Base-by-base conservation (phyloP, 2,329 filamentous ascomycete species). In the Epichloe sp. region DNA sequence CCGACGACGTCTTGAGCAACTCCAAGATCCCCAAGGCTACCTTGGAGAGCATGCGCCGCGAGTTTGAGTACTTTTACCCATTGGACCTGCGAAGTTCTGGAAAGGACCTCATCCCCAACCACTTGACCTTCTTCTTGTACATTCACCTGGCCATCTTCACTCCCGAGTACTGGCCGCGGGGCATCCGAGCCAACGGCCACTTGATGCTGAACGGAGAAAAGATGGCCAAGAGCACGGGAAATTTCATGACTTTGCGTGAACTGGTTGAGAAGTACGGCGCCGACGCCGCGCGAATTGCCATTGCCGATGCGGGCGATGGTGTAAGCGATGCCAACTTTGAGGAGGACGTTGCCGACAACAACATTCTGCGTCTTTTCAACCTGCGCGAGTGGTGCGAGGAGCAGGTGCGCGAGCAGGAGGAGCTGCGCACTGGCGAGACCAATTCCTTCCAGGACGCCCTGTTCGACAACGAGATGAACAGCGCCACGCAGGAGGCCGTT, bases 321-420 rank as follows among this genome's bases (percentile, higher is more conserved):
- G 89, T 96, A 55, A 85, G 88, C 56, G 93, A 98, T 68, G 90
- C 91, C 60, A 98, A 98, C 74, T 95, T 98, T 58, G 93, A 96
- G 63, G 93, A 98, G 72, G 81, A 85, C 51, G 89, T 96, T 40
- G 93, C 93, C 41, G 93, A 97, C 69, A 87, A 84, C 65, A 90
- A 83, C 63, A 94, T 96, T 61, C 76, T 97, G 55, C 83, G 89
- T 62, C 78, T 97, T 49, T 90, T 82, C 65, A 80, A 75, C 31
- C 75, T 94, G 49, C 83, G 88, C 64, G 87, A 95, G 67, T 97
- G 91, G 91, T 90, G 87, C 56, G 88, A 97, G 69, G 88, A 95
- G 63, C 79, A 87, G 62, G 71, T 85, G 51, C 80, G 82, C 59
- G 84, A 91, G 53, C 74, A 86, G 61, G 69, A 73, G 21, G 59